Conservation (phyloP, 2,329 filamentous ascomycete species). For the Volutella citrinella region DNA sequence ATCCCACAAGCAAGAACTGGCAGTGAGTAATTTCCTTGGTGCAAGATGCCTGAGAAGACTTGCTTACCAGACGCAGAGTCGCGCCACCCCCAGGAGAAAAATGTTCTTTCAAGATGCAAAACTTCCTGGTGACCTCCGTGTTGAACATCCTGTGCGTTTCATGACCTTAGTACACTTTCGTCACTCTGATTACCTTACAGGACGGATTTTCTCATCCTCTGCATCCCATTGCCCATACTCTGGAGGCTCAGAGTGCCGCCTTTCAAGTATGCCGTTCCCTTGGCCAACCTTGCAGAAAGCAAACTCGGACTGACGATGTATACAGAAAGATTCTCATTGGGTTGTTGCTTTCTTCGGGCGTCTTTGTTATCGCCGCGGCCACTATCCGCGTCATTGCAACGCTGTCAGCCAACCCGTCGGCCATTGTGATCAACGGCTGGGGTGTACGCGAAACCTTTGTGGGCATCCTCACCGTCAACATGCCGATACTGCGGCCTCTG, state of each 20-base stretch:
- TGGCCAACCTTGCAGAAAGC: accelerated
- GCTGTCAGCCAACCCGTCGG: constrained; percentile 18
- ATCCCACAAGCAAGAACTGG: constrained; percentile 18
- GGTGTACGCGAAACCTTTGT: constrained; percentile 32
- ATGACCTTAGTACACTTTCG: accelerated
- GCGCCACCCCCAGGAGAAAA: constrained; percentile 2
- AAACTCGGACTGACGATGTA: not conserved
- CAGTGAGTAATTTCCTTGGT: constrained; percentile 13
- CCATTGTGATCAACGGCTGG: constrained; percentile 23
- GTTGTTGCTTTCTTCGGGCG: constrained; percentile 22
- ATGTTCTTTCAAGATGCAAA: constrained; percentile 16
- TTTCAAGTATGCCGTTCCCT: constrained; percentile 9
- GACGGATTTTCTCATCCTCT: constrained; percentile 15
- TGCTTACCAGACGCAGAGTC: not conserved
- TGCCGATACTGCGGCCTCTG: constrained; percentile 12
- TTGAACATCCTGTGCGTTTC: constrained; percentile 19
- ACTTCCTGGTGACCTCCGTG: constrained; percentile 17
- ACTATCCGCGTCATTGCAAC: constrained; percentile 20
- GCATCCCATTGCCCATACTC: constrained; percentile 17
- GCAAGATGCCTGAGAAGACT: accelerated
- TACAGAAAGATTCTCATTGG: constrained; percentile 23
- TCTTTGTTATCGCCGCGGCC: constrained; percentile 25
- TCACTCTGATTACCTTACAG: constrained; percentile 1
- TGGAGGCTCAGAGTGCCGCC: constrained; percentile 21
- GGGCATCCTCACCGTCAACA: constrained; percentile 36